These are phyloP conservation scores for Phytopythium delawarense DNA, from an alignment of 352 stramenopile species.

Conservation along the genomic window DNA sequence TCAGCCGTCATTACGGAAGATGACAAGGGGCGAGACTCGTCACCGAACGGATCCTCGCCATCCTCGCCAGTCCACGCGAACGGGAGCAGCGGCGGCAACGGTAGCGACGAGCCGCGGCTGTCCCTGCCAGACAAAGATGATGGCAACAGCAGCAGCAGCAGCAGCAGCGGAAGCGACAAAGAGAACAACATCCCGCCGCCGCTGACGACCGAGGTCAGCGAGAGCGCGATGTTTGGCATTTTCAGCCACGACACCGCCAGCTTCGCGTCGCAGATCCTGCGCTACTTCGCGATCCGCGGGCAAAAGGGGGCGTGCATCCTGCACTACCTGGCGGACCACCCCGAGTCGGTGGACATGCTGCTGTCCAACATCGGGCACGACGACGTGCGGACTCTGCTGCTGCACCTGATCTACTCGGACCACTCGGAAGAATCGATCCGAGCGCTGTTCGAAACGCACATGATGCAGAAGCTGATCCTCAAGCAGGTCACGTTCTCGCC, in stretches of 20 bases:
- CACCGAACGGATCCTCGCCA: conserved; percentile 1
- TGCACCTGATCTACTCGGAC: conserved; percentile 83
- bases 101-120: not conserved
- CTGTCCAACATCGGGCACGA: conserved; percentile 80
- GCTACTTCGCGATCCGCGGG: conserved; percentile 74
- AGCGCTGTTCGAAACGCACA: conserved; percentile 59
- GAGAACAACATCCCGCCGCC: conserved; percentile 28
- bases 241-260: conserved; percentile 76
- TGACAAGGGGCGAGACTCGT: conserved; percentile 10
- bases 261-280: conserved; percentile 76
- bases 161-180: conserved; percentile 1
- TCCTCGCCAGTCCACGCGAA: not conserved
- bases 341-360: conserved; percentile 60
- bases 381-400: conserved; percentile 67
- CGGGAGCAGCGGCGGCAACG: not conserved
- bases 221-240: conserved; percentile 52
- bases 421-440: conserved; percentile 75
- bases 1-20: conserved; percentile 16
- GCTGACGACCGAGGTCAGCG: conserved; percentile 32
- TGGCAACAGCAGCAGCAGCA: conserved; percentile 18
- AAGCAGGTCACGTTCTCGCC: conserved; percentile 71
- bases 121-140: conserved; percentile 16
- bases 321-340: conserved; percentile 55
- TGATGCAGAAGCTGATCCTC: conserved; percentile 77
- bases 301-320: conserved; percentile 79